Conservation (phyloP, 2,329 filamentous ascomycete species). For the Drechslera avenae region DNA sequence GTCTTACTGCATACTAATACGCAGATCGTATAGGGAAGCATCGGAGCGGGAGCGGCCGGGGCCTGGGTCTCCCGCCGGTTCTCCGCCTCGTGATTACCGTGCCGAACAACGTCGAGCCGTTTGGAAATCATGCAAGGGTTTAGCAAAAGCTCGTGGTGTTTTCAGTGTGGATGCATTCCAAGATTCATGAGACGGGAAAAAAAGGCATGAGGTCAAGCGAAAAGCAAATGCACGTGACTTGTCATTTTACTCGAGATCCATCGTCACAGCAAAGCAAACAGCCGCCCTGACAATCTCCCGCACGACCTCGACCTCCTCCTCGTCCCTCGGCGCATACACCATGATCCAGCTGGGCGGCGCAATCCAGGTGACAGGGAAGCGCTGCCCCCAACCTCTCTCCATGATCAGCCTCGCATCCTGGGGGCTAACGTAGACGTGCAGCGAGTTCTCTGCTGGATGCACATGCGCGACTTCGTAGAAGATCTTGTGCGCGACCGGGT, state of each 20-base stretch:
- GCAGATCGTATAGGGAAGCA: constrained; percentile 4
- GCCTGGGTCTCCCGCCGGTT: constrained; percentile 19
- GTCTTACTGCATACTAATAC: background rate
- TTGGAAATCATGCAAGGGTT: too few relatives aligned
- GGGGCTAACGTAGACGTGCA: constrained; percentile 80
- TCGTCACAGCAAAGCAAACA: constrained; percentile 64
- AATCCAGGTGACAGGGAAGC: constrained; percentile 54
- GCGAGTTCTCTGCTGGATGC: constrained; percentile 74
- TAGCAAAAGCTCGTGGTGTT: too few relatives aligned
- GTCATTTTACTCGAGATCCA: constrained; percentile 14
- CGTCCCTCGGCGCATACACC: constrained; percentile 78
- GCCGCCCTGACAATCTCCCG: constrained; percentile 74
- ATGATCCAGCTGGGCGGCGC: constrained; percentile 55
- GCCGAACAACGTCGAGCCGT: background rate
- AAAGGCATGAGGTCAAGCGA: too few relatives aligned
- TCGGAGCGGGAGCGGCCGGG: constrained; percentile 14
- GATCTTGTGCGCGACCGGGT: constrained; percentile 37
- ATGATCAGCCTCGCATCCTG: constrained; percentile 74
- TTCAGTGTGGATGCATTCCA: background rate
- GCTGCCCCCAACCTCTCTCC: constrained; percentile 76
- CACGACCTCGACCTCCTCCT: constrained; percentile 70
- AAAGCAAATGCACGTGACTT: background rate
- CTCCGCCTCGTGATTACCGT: constrained; percentile 21
- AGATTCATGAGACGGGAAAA: too few relatives aligned
- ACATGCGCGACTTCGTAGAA: constrained; percentile 61